Evolutionary conservation across 495 filamentous ascomycete genomes (phyloP).

Genomic region (Pseudoneurospora amorphoporcata): DNA sequence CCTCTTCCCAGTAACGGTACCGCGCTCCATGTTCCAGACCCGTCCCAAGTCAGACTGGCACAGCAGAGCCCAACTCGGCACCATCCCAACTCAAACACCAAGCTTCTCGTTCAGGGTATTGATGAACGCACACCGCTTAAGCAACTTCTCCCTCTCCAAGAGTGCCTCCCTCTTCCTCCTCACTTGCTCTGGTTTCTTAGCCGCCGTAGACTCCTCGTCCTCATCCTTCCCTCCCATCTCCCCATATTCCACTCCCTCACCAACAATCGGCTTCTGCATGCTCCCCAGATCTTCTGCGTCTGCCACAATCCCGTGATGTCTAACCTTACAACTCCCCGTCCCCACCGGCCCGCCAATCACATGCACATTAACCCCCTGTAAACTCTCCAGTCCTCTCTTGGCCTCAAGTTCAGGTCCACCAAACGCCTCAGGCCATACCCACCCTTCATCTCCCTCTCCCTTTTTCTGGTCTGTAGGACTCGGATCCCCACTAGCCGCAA

Average conservation of each 20-base stretch:
- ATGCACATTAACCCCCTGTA: not conserved
- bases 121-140: slow-evolving; percentile 12
- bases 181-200: not conserved
- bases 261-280: not conserved
- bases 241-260: not conserved
- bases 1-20: not conserved
- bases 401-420: not conserved
- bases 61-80: not conserved
- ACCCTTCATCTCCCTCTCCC: not conserved
- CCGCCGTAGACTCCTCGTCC: not conserved
- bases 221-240: not conserved
- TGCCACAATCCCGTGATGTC: not conserved
- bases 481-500: slow-evolving; percentile 11
- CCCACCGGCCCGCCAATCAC: slow-evolving; percentile 14
- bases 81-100: slow-evolving; percentile 1
- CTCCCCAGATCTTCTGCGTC: not conserved
- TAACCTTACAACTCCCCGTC: slow-evolving; percentile 1
- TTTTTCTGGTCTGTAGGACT: not conserved
- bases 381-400: not conserved
- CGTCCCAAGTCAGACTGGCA: not conserved
- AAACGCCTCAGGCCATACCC: slow-evolving; percentile 12
- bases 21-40: not conserved
- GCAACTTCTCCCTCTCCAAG: slow-evolving; percentile 8
- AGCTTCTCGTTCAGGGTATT: slow-evolving; percentile 12
- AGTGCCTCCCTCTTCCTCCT: slow-evolving; percentile 1